Percentiles rank a stretch among this genome's conserved stretches.
Evolutionary conservation across 306 rosid species (phyloP).

Genomic region (Benincasa hispida): DNA sequence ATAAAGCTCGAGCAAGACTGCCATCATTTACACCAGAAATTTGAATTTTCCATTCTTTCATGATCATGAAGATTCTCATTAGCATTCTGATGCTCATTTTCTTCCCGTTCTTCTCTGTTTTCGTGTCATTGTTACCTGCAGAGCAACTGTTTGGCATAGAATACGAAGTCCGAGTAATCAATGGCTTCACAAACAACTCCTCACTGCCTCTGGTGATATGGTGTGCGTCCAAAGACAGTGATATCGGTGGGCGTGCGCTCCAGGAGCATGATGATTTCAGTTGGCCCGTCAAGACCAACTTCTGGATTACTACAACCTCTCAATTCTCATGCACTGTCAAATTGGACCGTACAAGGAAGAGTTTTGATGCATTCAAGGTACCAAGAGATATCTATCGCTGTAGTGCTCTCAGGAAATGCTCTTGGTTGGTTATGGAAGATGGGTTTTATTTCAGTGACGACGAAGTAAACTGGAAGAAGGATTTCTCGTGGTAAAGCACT

Average conservation of each 20-base stretch:
- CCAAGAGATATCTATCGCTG: constrained; percentile 58
- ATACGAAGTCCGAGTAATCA: constrained; percentile 49
- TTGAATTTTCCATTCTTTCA: neutral
- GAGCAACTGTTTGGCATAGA: constrained; percentile 26
- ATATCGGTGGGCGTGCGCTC: constrained; percentile 76
- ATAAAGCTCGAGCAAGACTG: neutral
- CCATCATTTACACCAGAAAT: neutral
- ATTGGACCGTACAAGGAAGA: constrained; percentile 51
- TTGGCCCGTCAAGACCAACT: constrained; percentile 40
- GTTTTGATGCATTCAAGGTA: constrained; percentile 59
- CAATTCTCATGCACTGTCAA: constrained; percentile 65
- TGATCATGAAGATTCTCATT: constrained; percentile 20
- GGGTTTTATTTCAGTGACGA: constrained; percentile 83
- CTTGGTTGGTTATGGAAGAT: constrained; percentile 58
- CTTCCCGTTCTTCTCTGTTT: constrained; percentile 19
- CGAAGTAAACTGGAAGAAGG: constrained; percentile 60
- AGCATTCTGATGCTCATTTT: constrained; percentile 9
- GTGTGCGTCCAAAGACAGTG: constrained; percentile 57
- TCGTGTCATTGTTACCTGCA: constrained; percentile 15
- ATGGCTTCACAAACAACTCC: constrained; percentile 70
- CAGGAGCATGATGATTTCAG: constrained; percentile 79
- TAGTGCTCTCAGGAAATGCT: constrained; percentile 35
- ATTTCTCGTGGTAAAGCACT: constrained; percentile 47
- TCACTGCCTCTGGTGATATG: constrained; percentile 74
- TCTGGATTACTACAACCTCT: constrained; percentile 38